Base-by-base conservation (phyloP, 2,329 filamentous ascomycete genomes). In the Berkeleyomyces rouxiae region DNA sequence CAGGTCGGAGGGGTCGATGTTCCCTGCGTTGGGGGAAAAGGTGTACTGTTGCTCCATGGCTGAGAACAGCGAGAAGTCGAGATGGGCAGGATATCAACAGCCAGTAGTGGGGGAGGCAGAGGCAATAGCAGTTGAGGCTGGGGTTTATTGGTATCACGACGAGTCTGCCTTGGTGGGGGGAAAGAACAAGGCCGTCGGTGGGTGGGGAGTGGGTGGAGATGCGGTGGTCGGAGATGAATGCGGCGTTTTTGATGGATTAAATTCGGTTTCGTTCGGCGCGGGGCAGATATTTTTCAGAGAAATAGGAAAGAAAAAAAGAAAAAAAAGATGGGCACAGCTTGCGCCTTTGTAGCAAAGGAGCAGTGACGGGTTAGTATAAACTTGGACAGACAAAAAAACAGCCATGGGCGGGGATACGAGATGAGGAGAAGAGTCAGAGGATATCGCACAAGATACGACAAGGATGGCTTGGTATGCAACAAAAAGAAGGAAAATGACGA, bases 11-110 rank as follows among this genome's bases (percentile, higher is more conserved):
- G 59, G 57, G 53, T 61, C 61, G 31, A 62, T 59, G 62, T 55
- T 47, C 16, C 58, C 58, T 39, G 59, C 47, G 58, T 61, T 62
- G 47, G 61, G 58, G 58, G 61, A 42, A 42, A 61, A 61, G 16
- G 60, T 55, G 36, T 53, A 61, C 44, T 47, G 60, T 66, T 66
- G 63, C 53, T 62, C 63, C 58, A 65, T 63, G 33, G 16, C 49
- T 53, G 31, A 1, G n/a, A 11, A 11, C 49, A 13, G 36, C 10
- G n/a, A 36, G 49, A 33, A 13, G 49, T 53, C 36, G 49, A 47
- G 31, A 47, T 9, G 44, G 44, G 44, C 6, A 47, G 13, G 44
- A 23, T 47, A 7, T 47, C 44, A 13, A 16, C 31, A 16, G 40
- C 13, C 39, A 36, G 7, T 39, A n/a, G 5, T 10, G 16, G 37